Evolutionary conservation across 1,284 basidiomycete species (phyloP), one percentile per base, ranked within the genome.

Genomic region (Puccinia hordei): DNA sequence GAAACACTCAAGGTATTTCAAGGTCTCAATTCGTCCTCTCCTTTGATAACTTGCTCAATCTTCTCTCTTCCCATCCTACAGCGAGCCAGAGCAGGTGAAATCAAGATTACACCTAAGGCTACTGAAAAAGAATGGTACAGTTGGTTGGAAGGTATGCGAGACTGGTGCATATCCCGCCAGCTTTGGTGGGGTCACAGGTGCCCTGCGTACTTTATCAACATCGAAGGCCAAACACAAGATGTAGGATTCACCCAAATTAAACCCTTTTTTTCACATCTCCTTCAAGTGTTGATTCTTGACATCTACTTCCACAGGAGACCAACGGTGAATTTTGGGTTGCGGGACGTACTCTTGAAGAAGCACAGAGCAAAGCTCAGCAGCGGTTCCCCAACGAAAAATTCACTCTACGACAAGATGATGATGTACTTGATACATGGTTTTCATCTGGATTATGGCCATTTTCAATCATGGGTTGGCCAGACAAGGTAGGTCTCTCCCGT

Each of bases 391-490:
- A 91, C 46, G 88, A 88, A 55, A 88, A 88, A 81, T 99, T 92
- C 86, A 90, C 89, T 0, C 88, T 99, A 12, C 90, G 92, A 85
- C 97, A 99, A 86, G 97, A 99, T 84, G 93, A 95, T 82, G 97
- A 99, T 85, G 97, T 99, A 0, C 90, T 99, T 22, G 97, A 99
- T 87, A 99, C 96, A 0, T 99, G 97, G 96, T 99, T 99, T 88
- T 98, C 94, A 0, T 98, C 95, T 73, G 97, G 91, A 81, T 88
- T 99, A 12, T 99, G 97, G 97, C 97, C 97, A 1, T 98, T 94
- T 88, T 96, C 95, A 0, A 98, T 94, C 85, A 90, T 96, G 89
- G 96, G 97, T 76, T 99, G 97, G 97, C 97, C 97, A 0, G 89
- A 94, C 27, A 89, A 94, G 86, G 93, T 92, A 81, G 53, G 87